These are phyloP conservation scores for Globisporangium rhizosaccharum DNA, from an alignment of 352 stramenopile genomes.

Conservation along the genomic window DNA sequence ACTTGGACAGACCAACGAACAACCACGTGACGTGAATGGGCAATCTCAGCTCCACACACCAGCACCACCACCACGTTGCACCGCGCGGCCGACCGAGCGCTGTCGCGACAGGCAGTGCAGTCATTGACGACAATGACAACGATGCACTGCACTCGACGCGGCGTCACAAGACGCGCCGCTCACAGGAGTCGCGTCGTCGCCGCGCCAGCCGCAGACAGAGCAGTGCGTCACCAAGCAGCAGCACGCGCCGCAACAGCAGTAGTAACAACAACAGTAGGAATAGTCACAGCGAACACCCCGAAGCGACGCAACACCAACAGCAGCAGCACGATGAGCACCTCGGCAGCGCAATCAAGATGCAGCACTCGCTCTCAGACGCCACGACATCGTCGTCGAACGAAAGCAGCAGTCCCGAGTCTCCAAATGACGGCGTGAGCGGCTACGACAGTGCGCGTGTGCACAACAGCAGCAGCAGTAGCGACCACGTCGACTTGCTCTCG, in stretches of 20 bases:
- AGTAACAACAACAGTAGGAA: slow-evolving; percentile 1
- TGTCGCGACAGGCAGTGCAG: not conserved
- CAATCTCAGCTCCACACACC: slow-evolving; percentile 3
- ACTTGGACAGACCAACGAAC: too few species aligned
- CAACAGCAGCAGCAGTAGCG: slow-evolving; percentile 15
- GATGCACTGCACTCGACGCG: not conserved
- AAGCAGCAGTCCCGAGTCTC: slow-evolving; percentile 9
- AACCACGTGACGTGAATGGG: slow-evolving; percentile 4
- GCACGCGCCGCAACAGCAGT: not conserved
- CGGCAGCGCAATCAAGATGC: slow-evolving; percentile 17
- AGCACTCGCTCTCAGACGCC: slow-evolving; percentile 51
- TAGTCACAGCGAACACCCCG: not conserved
- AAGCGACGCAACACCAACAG: not conserved
- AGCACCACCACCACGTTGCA: slow-evolving; percentile 3
- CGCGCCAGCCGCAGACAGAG: slow-evolving; percentile 5
- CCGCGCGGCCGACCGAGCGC: not conserved
- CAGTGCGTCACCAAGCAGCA: slow-evolving; percentile 3
- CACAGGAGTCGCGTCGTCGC: slow-evolving; percentile 9
- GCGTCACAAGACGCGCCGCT: slow-evolving; percentile 15
- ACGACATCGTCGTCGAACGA: slow-evolving; percentile 31
- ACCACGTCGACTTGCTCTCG: slow-evolving; percentile 20
- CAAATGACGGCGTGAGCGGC: not conserved
- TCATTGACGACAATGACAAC: not conserved
- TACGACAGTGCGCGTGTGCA: not conserved
- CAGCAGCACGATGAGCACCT: not conserved